Conservation (phyloP, 1,284 basidiomycete species). For the Cryptococcus sp. region DNA sequence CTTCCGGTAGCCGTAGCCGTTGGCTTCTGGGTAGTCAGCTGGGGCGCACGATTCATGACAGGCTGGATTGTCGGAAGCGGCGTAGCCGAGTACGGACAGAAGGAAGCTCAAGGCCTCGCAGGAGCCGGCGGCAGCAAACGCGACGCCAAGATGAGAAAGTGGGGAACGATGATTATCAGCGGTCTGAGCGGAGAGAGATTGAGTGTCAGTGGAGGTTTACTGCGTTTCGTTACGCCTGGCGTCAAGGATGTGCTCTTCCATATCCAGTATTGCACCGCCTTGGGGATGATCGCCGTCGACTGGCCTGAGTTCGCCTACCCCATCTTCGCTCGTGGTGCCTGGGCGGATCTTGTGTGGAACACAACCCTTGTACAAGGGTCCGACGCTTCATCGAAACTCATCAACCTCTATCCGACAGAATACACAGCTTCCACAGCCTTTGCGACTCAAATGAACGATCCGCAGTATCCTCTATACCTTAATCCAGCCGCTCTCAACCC, state of each 20-base stretch:
- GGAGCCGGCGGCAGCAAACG: conserved; percentile 25
- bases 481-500: conserved; percentile 61
- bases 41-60: conserved; percentile 75
- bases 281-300: conserved; percentile 89
- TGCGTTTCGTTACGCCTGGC: conserved; percentile 90
- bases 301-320: conserved; percentile 94
- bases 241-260: conserved; percentile 90
- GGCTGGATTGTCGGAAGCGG: conserved; percentile 63
- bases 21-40: conserved; percentile 77
- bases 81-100: conserved; percentile 38
- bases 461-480: conserved; percentile 74
- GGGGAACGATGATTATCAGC: conserved; percentile 86
- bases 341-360: conserved; percentile 84
- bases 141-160: conserved; percentile 54
- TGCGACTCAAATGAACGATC: conserved; percentile 68
- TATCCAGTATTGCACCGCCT: conserved; percentile 71
- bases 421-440: conserved; percentile 64
- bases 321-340: conserved; percentile 77
- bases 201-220: conserved; percentile 77
- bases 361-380: conserved; percentile 65
- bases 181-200: conserved; percentile 88
- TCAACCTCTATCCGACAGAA: conserved; percentile 65
- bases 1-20: conserved; percentile 72
- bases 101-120: conserved; percentile 44
- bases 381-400: conserved; percentile 59